Percentiles rank a stretch among this genome's conserved stretches.
Evolutionary conservation across 305 asterid genomes (phyloP).

Genomic region (Lippia alba): DNA sequence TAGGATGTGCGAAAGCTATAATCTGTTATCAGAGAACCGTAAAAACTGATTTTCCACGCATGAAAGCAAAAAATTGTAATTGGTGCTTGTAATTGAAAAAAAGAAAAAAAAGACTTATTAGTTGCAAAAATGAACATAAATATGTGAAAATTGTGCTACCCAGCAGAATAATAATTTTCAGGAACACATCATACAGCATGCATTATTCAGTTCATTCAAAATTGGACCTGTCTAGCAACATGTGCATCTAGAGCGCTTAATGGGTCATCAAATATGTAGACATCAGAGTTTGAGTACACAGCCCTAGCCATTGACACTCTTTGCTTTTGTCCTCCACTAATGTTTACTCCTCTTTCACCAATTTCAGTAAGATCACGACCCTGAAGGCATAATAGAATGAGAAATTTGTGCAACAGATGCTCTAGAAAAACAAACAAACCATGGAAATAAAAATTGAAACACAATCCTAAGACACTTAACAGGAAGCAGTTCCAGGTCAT

Average conservation of each 20-base stretch:
- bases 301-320: slow-evolving; percentile 99
- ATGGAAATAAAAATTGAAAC: slow-evolving; percentile 11
- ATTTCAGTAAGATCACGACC: slow-evolving; percentile 98
- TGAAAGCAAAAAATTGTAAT: slow-evolving; percentile 12
- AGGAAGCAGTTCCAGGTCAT: slow-evolving; percentile 90
- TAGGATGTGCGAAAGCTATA: background rate
- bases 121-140: background rate
- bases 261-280: slow-evolving; percentile 94
- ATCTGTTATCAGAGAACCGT: background rate
- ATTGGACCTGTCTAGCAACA: slow-evolving; percentile 85
- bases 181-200: background rate
- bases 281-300: slow-evolving; percentile 94
- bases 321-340: slow-evolving; percentile 99
- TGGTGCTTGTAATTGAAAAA: background rate
- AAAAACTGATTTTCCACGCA: slow-evolving; percentile 5
- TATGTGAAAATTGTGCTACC: slow-evolving; percentile 3
- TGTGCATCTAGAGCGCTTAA: slow-evolving; percentile 96
- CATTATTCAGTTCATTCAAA: background rate
- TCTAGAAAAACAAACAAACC: slow-evolving; percentile 25
- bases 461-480: slow-evolving; percentile 51
- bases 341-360: slow-evolving; percentile 98
- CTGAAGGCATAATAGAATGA: slow-evolving; percentile 48
- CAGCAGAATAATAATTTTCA: background rate
- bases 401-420: slow-evolving; percentile 12
- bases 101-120: background rate